Conservation (phyloP, 1,284 basidiomycete genomes). For the Ustilago crameri region DNA sequence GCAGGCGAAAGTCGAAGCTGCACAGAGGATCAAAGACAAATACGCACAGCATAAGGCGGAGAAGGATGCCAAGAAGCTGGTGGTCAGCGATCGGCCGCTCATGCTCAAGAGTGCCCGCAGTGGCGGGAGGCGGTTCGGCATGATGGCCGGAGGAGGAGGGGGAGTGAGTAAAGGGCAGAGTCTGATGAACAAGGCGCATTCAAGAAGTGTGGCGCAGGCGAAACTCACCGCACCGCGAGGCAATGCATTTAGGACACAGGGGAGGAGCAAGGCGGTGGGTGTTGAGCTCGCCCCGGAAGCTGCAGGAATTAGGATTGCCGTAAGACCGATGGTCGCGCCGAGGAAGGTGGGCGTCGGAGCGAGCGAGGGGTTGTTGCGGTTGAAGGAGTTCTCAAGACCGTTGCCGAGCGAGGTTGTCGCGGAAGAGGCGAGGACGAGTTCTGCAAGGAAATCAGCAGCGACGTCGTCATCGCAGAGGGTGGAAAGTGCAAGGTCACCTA, state of each 20-base stretch:
- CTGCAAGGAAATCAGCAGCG: background rate
- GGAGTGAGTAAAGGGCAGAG: constrained; percentile 47
- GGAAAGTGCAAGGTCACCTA: background rate
- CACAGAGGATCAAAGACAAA: constrained; percentile 54
- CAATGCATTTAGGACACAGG: constrained; percentile 18
- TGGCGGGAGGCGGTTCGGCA: constrained; percentile 22
- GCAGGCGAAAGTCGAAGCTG: constrained; percentile 49
- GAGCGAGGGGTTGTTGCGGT: constrained; percentile 24
- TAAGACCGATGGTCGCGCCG: constrained; percentile 44
- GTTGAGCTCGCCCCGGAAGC: constrained; percentile 28
- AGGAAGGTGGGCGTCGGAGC: constrained; percentile 19
- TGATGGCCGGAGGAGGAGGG: background rate
- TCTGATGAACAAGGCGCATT: constrained; percentile 42
- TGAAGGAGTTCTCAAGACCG: constrained; percentile 24
- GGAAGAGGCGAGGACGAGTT: background rate
- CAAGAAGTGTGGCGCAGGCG: constrained; percentile 33
- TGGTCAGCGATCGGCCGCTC: constrained; percentile 47
- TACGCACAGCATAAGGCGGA: constrained; percentile 57
- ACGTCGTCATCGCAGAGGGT: constrained; percentile 1
- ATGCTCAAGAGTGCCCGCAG: constrained; percentile 17
- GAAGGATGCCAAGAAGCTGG: constrained; percentile 56
- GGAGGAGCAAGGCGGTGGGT: constrained; percentile 28
- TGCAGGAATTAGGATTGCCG: constrained; percentile 10
- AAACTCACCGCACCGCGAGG: constrained; percentile 29
- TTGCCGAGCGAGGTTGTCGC: constrained; percentile 4